Evolutionary conservation across 73 alveolate genomes (phyloP), one percentile per base, ranked within the genome.

Genomic region (Paramecium primaurelia): DNA sequence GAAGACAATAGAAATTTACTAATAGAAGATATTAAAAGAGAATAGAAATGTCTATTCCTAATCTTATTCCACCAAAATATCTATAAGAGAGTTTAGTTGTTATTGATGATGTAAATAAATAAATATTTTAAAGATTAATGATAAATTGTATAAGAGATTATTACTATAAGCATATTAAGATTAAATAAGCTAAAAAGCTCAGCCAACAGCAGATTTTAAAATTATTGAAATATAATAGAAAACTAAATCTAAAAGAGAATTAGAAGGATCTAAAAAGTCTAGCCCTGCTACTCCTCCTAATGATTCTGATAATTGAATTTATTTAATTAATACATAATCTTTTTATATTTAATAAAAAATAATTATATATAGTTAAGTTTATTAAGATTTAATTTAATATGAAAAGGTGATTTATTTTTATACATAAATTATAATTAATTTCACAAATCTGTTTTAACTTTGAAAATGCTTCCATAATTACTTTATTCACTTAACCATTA

Each of bases 231-330:
- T 36, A 9, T 6, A 37, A 40, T 38, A 73, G 47, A 73, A 73
- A 73, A 20, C 58, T 30, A 73, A 73, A 22, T 73, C 40, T 3
- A 73, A 73, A 73, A 73, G 87, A 40, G 8, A 38, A 20, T 18
- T 11, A 34, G 64, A 73, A 34, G 87, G 87, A 12, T 36, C 87
- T 11, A 73, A 73, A 25, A 73, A 73, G 18, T 37, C 60, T 22
- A 73, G 87, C 47, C 87, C 87, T 37, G 87, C 87, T 37, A 73
- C 87, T 73, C 87, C 87, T 73, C 87, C 87, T 37, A 73, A 73
- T 40, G 87, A 73, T 73, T 73, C 87, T 37, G 87, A 73, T 18
- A 73, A 73, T 73, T 73, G 87, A 73, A 30, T 40, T 73, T 73
- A 64, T 64, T 64, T 64, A 64, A 64, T 64, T 64, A 64, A 54